phyloP scores from a whole-genome alignment of 1,284 basidiomycete species.

The Sanghuangporus sanghuang region DNA sequence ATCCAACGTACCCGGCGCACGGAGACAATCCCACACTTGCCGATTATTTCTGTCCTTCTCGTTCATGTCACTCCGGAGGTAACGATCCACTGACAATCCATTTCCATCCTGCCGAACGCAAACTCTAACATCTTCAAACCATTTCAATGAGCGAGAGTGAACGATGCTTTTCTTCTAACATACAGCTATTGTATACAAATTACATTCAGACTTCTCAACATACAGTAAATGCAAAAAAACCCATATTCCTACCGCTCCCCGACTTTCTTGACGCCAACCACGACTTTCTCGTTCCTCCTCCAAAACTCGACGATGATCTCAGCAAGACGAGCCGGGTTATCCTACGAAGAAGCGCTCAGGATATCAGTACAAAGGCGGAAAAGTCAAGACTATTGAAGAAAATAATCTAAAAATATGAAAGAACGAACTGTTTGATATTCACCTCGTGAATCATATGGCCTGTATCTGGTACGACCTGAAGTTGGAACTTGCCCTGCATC shows the following conservation, averaged over 20 bases:
- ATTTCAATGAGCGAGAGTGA: too few relatives aligned
- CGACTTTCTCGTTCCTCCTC: constrained; percentile 79
- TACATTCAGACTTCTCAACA: too few relatives aligned
- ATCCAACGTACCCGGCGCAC: too few relatives aligned
- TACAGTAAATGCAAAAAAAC: too few relatives aligned
- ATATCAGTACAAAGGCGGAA: not conserved
- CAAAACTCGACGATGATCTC: constrained; percentile 86
- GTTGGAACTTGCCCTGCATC: constrained; percentile 98
- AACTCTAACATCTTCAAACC: too few relatives aligned
- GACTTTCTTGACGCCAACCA: constrained; percentile 75
- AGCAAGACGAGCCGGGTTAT: constrained; percentile 78
- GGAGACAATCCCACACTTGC: too few relatives aligned
- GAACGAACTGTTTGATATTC: constrained; percentile 20
- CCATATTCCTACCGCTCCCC: constrained; percentile 47
- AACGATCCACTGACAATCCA: too few relatives aligned
- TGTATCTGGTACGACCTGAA: constrained; percentile 80
- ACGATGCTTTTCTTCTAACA: too few relatives aligned
- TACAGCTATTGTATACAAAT: not conserved
- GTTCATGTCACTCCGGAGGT: too few relatives aligned
- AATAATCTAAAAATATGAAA: too few relatives aligned
- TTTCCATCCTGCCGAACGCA: too few relatives aligned
- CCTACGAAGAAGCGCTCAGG: constrained; percentile 39
- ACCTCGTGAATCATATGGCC: constrained; percentile 97
- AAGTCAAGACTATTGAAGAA: not conserved
- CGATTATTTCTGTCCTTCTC: too few relatives aligned